These are phyloP conservation scores for Leccinum truebloodii DNA, from an alignment of 768 basidiomycete genomes.

Conservation along the genomic window DNA sequence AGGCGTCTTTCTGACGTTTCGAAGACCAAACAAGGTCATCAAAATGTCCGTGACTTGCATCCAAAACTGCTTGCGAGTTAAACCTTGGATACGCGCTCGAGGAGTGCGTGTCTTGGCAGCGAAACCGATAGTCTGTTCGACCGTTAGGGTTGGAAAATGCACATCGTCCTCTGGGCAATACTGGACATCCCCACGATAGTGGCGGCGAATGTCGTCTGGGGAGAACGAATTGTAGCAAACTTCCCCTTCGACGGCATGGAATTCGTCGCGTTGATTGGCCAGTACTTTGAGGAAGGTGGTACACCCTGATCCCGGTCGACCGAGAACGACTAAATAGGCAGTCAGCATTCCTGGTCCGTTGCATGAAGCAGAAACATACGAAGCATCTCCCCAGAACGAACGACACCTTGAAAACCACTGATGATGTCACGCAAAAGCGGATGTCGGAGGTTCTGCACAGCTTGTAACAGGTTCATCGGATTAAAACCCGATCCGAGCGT, in stretches of 20 bases:
- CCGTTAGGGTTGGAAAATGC: constrained; percentile 83
- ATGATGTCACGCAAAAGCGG: constrained; percentile 62
- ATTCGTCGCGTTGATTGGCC: constrained; percentile 73
- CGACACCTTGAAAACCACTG: constrained; percentile 52
- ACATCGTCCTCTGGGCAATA: constrained; percentile 86
- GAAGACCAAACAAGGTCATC: constrained; percentile 73
- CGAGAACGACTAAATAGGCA: constrained; percentile 65
- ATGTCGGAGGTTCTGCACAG: constrained; percentile 49
- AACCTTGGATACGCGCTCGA: constrained; percentile 44
- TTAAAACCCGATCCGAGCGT: constrained; percentile 68
- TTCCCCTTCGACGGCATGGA: constrained; percentile 64
- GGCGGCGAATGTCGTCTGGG: constrained; percentile 58
- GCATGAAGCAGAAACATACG: constrained; percentile 43
- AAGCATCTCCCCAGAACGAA: constrained; percentile 67
- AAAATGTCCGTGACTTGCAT: constrained; percentile 44
- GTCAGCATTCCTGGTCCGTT: neutral
- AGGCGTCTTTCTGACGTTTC: constrained; percentile 68
- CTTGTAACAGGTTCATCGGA: constrained; percentile 44
- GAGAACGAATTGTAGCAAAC: constrained; percentile 77
- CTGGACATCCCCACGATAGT: constrained; percentile 76
- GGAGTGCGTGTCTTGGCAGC: constrained; percentile 71
- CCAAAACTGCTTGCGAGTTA: constrained; percentile 38
- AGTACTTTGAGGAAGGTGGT: constrained; percentile 81
- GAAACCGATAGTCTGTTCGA: constrained; percentile 72
- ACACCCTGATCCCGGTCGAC: constrained; percentile 84